phyloP scores from a whole-genome alignment of 257 asterid species.

The Solanum lignicaule region DNA sequence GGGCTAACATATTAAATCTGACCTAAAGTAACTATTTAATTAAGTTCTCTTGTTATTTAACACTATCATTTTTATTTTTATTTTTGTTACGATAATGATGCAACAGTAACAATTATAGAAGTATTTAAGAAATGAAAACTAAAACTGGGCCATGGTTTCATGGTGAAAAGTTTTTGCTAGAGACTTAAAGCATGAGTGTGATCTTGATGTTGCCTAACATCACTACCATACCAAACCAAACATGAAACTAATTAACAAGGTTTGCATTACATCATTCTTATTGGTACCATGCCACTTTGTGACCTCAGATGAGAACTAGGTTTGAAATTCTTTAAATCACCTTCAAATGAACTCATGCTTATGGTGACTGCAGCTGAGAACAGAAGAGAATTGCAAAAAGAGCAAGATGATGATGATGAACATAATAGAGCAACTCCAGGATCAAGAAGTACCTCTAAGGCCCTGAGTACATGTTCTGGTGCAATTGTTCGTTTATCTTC shows the following conservation, averaged over 20 bases:
- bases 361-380: not conserved
- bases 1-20: not conserved
- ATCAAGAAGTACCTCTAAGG: constrained; percentile 52
- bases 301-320: not conserved
- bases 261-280: not conserved
- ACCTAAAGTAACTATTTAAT: not conserved
- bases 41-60: not conserved
- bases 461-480: constrained; percentile 94
- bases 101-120: not conserved
- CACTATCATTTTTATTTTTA: not conserved
- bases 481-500: constrained; percentile 89
- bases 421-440: not conserved
- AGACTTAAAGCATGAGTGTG: not conserved
- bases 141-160: not conserved
- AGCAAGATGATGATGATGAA: not conserved
- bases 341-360: not conserved
- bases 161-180: not conserved
- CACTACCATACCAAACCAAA: not conserved
- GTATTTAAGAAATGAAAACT: not conserved
- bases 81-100: not conserved
- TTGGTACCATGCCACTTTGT: not conserved
- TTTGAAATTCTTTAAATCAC: not conserved
- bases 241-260: not conserved
- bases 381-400: not conserved
- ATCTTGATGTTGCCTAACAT: not conserved